Base-by-base conservation (phyloP, 2,329 filamentous ascomycete species). In the Fusarium sp. region DNA sequence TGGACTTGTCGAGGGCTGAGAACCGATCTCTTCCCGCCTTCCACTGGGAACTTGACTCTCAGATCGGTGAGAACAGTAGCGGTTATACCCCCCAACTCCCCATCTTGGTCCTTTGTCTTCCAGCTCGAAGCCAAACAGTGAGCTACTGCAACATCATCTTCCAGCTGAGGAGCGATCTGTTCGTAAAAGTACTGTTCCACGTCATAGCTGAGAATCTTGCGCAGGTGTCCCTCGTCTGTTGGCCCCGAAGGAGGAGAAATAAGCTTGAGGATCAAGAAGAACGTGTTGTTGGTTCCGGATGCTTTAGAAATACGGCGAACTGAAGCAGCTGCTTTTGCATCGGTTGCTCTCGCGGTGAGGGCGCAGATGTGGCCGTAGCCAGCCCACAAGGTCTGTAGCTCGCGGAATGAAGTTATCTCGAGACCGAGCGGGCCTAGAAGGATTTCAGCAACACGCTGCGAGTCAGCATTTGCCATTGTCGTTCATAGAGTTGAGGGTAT, bases 111-210 rank as follows among this genome's bases (percentile, higher is more conserved):
- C 8, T 67, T 56, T 0, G 13, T 41, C 1, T 68, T 63, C 23
- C 71, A 67, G 4, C 76, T 82, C 21, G 77, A 84, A 0, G 76
- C 77, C 3, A 86, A 54, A 32, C 81, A 85, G 17, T 76, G 72
- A 0, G 85, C 83, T 1, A 87, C 80, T 0, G 79, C 77, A 2
- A 83, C 70, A 1, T 75, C 69, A 0, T 72, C 67, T 0, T 74
- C 68, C 2, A 90, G 70, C 0, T 68, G 69, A 0, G 84, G 82
- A 0, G 84, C 84, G 10, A 90, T 71, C 3, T 81, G 70, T 2
- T 75, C 76, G 69, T 90, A 90, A 63, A 90, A 90, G 63, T 82
- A 82, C 66, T 88, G 86, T 71, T 90, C 88, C 4, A 88, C 84
- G 41, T 86, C 79, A 62, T 90, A 90, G 68, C 85, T 88, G 25